These are phyloP conservation scores for Austroboletus eburneus DNA, from an alignment of 768 basidiomycete species.

Conservation along the genomic window DNA sequence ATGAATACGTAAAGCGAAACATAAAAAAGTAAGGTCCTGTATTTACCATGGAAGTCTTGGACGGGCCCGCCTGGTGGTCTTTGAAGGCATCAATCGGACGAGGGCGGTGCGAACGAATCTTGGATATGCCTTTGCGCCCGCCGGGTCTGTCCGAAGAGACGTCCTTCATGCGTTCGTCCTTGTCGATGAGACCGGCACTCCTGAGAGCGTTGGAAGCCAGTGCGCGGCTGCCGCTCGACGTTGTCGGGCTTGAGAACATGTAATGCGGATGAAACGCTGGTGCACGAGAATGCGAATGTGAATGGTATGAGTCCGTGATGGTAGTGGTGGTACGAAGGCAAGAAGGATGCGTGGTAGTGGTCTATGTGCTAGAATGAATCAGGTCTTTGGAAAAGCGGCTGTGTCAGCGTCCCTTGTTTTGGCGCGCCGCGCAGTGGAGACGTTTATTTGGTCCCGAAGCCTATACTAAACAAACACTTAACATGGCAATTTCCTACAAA, in stretches of 20 bases:
- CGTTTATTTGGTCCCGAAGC: conserved; percentile 24
- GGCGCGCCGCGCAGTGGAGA: conserved; percentile 2
- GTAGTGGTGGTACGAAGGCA: conserved; percentile 17
- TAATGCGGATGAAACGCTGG: not conserved
- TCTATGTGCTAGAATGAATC: conserved; percentile 16
- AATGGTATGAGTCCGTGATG: not conserved
- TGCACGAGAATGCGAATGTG: not conserved
- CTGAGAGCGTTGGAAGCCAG: conserved; percentile 62
- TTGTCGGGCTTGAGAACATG: conserved; percentile 62
- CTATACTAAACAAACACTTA: conserved; percentile 23
- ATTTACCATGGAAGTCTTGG: conserved; percentile 66
- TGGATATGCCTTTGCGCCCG: conserved; percentile 65
- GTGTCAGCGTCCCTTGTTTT: conserved; percentile 22
- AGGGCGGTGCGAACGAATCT: conserved; percentile 56
- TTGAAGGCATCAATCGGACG: conserved; percentile 58
- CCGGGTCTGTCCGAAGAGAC: conserved; percentile 59
- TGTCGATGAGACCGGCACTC: conserved; percentile 71
- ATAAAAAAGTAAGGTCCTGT: conserved; percentile 34
- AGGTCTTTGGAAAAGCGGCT: conserved; percentile 16
- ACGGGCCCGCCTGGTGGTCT: conserved; percentile 42
- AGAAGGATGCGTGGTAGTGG: conserved; percentile 7
- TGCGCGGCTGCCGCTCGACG: conserved; percentile 52
- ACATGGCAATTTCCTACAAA: not conserved
- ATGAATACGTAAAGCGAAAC: conserved; percentile 25
- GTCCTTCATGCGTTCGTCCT: conserved; percentile 74